Conservation (phyloP, 768 basidiomycete species). For the Leccinum truebloodii region DNA sequence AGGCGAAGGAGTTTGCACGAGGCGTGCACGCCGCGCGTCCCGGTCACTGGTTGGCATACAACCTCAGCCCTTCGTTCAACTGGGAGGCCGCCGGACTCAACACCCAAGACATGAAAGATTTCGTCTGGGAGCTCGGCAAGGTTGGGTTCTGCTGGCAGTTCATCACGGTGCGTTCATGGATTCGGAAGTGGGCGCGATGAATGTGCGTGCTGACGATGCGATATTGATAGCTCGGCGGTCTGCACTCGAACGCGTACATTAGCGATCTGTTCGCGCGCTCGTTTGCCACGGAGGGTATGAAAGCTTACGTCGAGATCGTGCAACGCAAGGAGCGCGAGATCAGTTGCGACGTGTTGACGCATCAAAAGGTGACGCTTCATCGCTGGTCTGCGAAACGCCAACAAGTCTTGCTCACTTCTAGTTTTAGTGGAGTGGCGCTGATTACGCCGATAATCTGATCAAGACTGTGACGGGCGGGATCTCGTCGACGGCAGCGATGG, state of each 20-base stretch:
- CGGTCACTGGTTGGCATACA: slow-evolving; percentile 95
- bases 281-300: slow-evolving; percentile 96
- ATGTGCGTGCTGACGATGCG: background rate
- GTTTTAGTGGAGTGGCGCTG: slow-evolving; percentile 90
- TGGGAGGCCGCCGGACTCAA: slow-evolving; percentile 93
- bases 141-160: slow-evolving; percentile 99
- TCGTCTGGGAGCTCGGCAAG: slow-evolving; percentile 91
- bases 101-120: slow-evolving; percentile 82
- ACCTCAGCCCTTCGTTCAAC: slow-evolving; percentile 91
- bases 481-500: slow-evolving; percentile 99
- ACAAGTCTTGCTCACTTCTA: slow-evolving; percentile 16
- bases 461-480: slow-evolving; percentile 98
- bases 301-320: slow-evolving; percentile 95
- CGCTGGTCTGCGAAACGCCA: background rate
- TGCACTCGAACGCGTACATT: slow-evolving; percentile 98
- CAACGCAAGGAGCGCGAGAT: slow-evolving; percentile 92
- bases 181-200: background rate
- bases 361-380: slow-evolving; percentile 76
- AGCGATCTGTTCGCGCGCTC: slow-evolving; percentile 88
- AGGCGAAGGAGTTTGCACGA: slow-evolving; percentile 89
- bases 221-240: slow-evolving; percentile 74
- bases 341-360: slow-evolving; percentile 94
- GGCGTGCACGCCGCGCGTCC: slow-evolving; percentile 85
- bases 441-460: slow-evolving; percentile 87
- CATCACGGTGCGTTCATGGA: slow-evolving; percentile 73